Evolutionary conservation across 2,329 filamentous ascomycete species (phyloP), one percentile per base, ranked within the genome.

Genomic region (Diaporthe capsici): DNA sequence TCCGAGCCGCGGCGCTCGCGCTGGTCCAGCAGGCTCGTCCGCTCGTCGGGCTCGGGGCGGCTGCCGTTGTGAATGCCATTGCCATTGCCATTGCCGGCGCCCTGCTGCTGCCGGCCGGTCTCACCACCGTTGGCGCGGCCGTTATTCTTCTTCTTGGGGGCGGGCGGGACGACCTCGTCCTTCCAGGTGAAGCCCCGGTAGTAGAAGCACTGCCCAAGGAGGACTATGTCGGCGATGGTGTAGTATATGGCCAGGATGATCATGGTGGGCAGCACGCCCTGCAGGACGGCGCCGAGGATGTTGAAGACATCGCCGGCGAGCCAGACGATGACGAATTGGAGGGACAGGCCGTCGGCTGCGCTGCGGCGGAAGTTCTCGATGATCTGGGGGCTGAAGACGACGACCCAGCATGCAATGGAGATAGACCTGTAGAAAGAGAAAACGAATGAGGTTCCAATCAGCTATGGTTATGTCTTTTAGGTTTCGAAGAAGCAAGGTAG

Each of bases 371-470:
- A 98, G 83, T 98, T 98, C 82, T 98, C 95, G 80, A 98, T 93
- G 80, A 99, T 98, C 80, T 99, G 97, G 2, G 97, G 97, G 0
- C 95, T 97, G 86, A 98, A 99, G 75, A 99, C 97, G 49, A 98
- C 95, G 75, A 98, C 94, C 97, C 97, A 98, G 83, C 96, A 98
- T 70, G 96, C 96, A 82, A 99, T 98, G 61, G 95, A 98, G 79
- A 99, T 96, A 12, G 96, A 98, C 49, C 96, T 95, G 76, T 63
- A 80, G 44, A 60, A 42, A 49, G 34, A 22, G 10, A 65, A 12
- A n/a, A 9, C 5, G 31, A n/a, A 4, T 47, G 10, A 12, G 15
- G 17, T 34, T 10, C 0, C 6, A 25, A 25, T 68, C 3, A 67
- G 63, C 13, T 15, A 67, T 37, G 28, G 5, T 2, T 34, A 0